Evolutionary conservation across 495 filamentous ascomycete genomes (phyloP).

Genomic region (Penicillium arizonense): DNA sequence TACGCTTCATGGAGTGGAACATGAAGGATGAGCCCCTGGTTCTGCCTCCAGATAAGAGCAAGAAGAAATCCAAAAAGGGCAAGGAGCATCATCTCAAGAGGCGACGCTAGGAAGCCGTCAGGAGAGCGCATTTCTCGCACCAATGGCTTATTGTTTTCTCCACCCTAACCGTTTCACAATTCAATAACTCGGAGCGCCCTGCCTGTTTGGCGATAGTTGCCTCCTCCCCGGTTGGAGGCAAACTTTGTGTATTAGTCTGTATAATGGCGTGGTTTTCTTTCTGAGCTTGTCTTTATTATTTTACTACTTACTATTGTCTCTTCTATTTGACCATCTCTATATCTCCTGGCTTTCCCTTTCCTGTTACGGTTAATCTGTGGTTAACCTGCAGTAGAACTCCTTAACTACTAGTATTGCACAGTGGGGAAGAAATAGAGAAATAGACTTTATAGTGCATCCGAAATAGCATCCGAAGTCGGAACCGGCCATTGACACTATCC

Average conservation of each 20-base stretch:
- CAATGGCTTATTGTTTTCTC: neutral
- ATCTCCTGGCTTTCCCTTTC: neutral
- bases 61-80: conserved; percentile 72
- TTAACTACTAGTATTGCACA: neutral
- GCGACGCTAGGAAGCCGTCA: conserved; percentile 25
- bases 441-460: neutral
- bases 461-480: neutral
- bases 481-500: neutral
- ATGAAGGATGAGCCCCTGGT: conserved; percentile 76
- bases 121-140: neutral
- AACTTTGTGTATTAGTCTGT: neutral
- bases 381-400: neutral
- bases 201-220: too few relatives aligned
- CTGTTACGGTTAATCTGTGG: neutral
- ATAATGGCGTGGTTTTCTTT: neutral
- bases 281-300: too few relatives aligned
- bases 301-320: too few relatives aligned
- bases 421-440: neutral
- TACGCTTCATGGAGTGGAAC: conserved; percentile 72
- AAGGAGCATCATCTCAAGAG: conserved; percentile 59
- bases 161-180: neutral
- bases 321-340: too few relatives aligned
- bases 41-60: conserved; percentile 76
- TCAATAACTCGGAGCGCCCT: neutral
- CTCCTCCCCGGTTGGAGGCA: neutral